Conservation (phyloP, 192 early-diverging fungal species). For the Gorgonomyces haynaldii region DNA sequence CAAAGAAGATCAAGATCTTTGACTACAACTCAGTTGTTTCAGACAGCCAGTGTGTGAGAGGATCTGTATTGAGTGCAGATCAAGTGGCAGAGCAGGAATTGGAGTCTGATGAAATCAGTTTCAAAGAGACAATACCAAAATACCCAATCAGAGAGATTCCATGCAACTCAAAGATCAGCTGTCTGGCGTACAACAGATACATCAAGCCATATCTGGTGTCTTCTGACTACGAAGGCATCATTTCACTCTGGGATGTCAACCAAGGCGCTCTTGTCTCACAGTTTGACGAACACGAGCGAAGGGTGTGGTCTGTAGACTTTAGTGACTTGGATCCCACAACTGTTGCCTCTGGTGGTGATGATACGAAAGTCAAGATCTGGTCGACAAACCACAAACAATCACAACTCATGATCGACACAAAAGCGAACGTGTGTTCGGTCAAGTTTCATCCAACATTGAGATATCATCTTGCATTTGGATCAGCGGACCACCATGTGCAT, state of each 20-base stretch:
- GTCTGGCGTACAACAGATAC: constrained; percentile 80
- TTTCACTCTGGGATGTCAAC: constrained; percentile 73
- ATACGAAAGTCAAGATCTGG: constrained; percentile 89
- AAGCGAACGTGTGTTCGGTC: constrained; percentile 87
- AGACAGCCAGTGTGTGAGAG: constrained; percentile 9
- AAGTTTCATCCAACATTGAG: constrained; percentile 72
- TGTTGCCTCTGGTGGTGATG: constrained; percentile 85
- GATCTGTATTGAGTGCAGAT: not conserved
- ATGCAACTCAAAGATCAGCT: constrained; percentile 57
- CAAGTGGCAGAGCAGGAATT: constrained; percentile 15
- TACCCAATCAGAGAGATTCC: constrained; percentile 74
- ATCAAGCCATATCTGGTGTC: constrained; percentile 75
- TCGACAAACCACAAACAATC: constrained; percentile 59
- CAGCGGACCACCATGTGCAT: constrained; percentile 87
- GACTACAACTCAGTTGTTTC: constrained; percentile 53
- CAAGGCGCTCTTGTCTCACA: constrained; percentile 48
- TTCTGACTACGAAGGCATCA: constrained; percentile 85
- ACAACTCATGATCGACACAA: constrained; percentile 68
- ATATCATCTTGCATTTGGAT: constrained; percentile 75
- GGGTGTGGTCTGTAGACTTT: constrained; percentile 89
- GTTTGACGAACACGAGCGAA: constrained; percentile 85
- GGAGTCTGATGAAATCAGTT: constrained; percentile 13
- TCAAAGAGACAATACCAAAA: constrained; percentile 32
- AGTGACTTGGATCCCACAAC: constrained; percentile 60
- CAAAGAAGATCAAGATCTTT: constrained; percentile 85